These are phyloP conservation scores for Saturnispora sanitii DNA, from an alignment of 805 yeast genomes.

Conservation along the genomic window DNA sequence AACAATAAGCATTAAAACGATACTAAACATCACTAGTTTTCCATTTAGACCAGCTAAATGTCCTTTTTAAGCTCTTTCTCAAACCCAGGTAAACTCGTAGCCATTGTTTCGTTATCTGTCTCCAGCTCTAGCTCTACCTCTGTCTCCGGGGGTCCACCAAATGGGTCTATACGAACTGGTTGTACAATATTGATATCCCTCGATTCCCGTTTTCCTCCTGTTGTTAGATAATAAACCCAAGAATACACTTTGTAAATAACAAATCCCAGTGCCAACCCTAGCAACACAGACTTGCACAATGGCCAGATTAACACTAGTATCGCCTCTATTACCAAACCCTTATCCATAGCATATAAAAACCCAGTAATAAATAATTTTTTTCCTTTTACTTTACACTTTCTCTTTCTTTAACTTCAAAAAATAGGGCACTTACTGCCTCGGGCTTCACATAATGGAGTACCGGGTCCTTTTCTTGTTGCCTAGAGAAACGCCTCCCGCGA, in stretches of 20 bases:
- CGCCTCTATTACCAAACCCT: neutral
- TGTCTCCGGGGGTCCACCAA: neutral
- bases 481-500: neutral
- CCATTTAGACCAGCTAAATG: neutral
- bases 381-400: neutral
- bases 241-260: neutral
- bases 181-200: too few relatives aligned
- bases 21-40: neutral
- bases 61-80: neutral
- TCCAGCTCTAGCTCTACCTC: neutral
- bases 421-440: slow-evolving; percentile 6
- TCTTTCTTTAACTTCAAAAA: slow-evolving; percentile 5
- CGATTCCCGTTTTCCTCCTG: neutral
- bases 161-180: too few relatives aligned
- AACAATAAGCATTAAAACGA: neutral
- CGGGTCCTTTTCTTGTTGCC: slow-evolving; percentile 3
- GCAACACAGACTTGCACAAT: neutral
- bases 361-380: neutral
- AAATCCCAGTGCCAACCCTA: neutral
- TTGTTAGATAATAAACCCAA: neutral
- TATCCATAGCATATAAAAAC: neutral
- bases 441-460: neutral
- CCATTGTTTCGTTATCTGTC: neutral
- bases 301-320: neutral
- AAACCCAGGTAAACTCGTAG: neutral